Evolutionary conservation across 2,329 filamentous ascomycete species (phyloP), one percentile per base, ranked within the genome.

Genomic region (Fusarium tupiense): DNA sequence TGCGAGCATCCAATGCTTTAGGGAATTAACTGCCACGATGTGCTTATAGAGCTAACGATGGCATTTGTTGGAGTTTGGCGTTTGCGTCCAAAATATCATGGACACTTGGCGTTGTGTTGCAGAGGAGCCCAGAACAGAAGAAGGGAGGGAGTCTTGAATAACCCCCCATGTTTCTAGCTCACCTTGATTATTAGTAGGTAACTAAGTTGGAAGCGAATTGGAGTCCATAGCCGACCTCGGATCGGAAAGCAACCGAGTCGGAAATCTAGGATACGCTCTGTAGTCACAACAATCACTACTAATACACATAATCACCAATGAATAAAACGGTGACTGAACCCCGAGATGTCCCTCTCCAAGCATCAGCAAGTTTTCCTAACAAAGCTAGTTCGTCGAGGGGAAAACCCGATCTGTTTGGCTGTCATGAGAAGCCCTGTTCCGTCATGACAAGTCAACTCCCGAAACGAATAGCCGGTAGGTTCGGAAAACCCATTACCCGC

Each of bases 401-500:
- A 63, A 35, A 47, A 40, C 12, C 16, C 24, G 29, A 37, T 29
- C 40, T 44, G 41, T 57, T 29, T 56, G 52, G 41, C 33, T 47
- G 62, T 73, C 61, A 70, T 70, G 67, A 70, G 53, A 49, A 65
- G 67, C 31, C 22, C 31, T 43, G 43, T 41, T 66, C 74, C 62
- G 52, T 67, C 76, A 73, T 71, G 70, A 69, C 67, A 68, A 66
- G 60, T 50, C 60, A 78, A 78, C 70, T 77, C 76, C 76, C 76
- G 74, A 76, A 74, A 74, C 64, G 62, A 78, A 76, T 68, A 78
- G 76, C 76, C 76, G 75, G 69, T 26, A 46, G 22, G 49, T 57
- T 61, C 76, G 76, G 76, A 78, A 78, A 75, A 78, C 76, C 67
- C 65, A 76, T 78, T 78, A 78, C 70, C 76, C 76, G 72, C 74